A percentile compares a stretch with the other conserved stretches of the same genome.
phyloP scores from a whole-genome alignment of 2,329 filamentous ascomycete genomes.

The Fusarium ramigenum region DNA sequence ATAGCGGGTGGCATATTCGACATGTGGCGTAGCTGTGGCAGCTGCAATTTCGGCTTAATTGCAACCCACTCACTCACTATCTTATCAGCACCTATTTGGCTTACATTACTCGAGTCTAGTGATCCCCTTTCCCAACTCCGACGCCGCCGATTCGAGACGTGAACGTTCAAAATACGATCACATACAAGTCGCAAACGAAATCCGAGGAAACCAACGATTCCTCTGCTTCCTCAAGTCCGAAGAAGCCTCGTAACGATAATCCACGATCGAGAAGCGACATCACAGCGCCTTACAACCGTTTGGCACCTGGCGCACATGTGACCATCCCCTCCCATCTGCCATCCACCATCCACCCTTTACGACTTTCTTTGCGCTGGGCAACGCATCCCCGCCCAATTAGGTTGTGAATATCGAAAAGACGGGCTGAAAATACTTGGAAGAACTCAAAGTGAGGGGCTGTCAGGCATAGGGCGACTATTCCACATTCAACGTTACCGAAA shows the following conservation, averaged over 20 bases:
- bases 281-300: constrained; percentile 31
- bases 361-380: constrained; percentile 32
- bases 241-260: constrained; percentile 10
- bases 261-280: constrained; percentile 27
- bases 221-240: neutral
- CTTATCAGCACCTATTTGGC: constrained; percentile 40
- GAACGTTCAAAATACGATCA: constrained; percentile 30
- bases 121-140: constrained; percentile 43
- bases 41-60: constrained; percentile 42
- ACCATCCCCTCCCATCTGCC: constrained; percentile 35
- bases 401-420: constrained; percentile 20
- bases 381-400: constrained; percentile 41
- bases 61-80: constrained; percentile 20
- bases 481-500: constrained; percentile 33
- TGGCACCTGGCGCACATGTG: constrained; percentile 41
- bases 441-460: constrained; percentile 40
- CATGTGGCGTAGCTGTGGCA: constrained; percentile 23
- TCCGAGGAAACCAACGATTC: neutral
- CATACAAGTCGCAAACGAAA: constrained; percentile 24
- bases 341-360: constrained; percentile 38
- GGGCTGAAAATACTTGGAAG: constrained; percentile 21
- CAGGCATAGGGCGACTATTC: constrained; percentile 35
- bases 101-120: constrained; percentile 39
- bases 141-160: constrained; percentile 38
- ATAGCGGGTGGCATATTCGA: neutral